Base-by-base conservation (phyloP, 345 rosid species). In the Citrus trifoliata region DNA sequence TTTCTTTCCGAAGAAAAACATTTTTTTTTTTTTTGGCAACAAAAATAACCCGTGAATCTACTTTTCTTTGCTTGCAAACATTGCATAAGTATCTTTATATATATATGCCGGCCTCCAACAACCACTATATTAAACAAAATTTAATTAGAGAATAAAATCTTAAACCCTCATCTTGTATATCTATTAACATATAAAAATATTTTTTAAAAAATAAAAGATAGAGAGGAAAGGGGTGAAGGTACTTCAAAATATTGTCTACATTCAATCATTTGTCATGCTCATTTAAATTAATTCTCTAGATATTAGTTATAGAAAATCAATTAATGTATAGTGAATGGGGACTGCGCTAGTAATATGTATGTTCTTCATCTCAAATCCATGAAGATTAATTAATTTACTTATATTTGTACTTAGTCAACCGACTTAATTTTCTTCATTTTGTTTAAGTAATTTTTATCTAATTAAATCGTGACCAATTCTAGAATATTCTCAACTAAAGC, bases 91-190 rank as follows among this genome's bases (percentile, higher is more conserved):
- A 63, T 76, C 56, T 67, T 76, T 51, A 24, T 35, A 37, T 32
- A 19, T 56, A 46, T 28, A 67, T 71, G 72, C 83, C 80, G 79
- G 67, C 82, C 83, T 73, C 77, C 71, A 79, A 81, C 79, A 70
- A 81, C 77, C 79, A 72, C n/a, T 70, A 33, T 10, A 63, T 77
- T 68, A 80, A 83, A 70, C 25, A 74, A 70, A 70, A 5, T 10
- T 62, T 61, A 69, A 48, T 12, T 38, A 10, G 56, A 76, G 83
- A 67, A 84, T 76, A 76, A 81, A 81, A 84, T 82, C 81, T 81
- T 80, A 28, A 5, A 64, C 53, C 33, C 40, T 30, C 30, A 67
- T 79, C 76, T 67, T 53, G 32, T 25, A 67, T 72, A 80, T 63
- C 40, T 66, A 8, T 19, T 13, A 21, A 35, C 18, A 35, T 35